phyloP scores from a whole-genome alignment of 2,329 filamentous ascomycete species.

The Sporothrix schenckii region DNA sequence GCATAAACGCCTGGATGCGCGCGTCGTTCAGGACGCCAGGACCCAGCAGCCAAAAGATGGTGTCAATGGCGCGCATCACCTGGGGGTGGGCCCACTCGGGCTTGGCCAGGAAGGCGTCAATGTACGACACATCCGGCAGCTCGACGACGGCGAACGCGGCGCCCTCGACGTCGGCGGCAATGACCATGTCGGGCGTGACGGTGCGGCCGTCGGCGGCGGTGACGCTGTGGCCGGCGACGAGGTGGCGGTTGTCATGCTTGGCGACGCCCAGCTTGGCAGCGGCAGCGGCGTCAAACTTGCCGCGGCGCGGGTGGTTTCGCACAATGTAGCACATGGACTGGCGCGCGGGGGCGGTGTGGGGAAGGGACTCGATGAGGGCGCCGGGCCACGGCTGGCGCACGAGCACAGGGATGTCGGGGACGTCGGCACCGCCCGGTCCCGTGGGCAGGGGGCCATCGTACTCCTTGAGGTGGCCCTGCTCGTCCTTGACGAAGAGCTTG shows the following conservation, averaged over 20 bases:
- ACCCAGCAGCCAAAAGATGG: slow-evolving; percentile 82
- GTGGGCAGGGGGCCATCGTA: slow-evolving; percentile 71
- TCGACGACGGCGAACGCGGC: slow-evolving; percentile 80
- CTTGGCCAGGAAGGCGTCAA: slow-evolving; percentile 69
- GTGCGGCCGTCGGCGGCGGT: slow-evolving; percentile 64
- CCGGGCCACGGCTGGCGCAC: slow-evolving; percentile 80
- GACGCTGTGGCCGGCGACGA: slow-evolving; percentile 68
- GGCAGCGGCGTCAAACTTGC: slow-evolving; percentile 72
- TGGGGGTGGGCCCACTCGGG: slow-evolving; percentile 69
- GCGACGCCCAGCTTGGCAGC: slow-evolving; percentile 68
- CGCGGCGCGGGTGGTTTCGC: slow-evolving; percentile 73
- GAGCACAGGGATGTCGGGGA: slow-evolving; percentile 70
- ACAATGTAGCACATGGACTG: slow-evolving; percentile 85
- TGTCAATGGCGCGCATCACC: slow-evolving; percentile 67
- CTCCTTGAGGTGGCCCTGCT: slow-evolving; percentile 64
- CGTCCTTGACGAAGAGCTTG: slow-evolving; percentile 68
- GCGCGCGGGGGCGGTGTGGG: slow-evolving; percentile 65
- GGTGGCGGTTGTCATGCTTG: slow-evolving; percentile 57
- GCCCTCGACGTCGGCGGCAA: slow-evolving; percentile 68
- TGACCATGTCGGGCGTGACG: slow-evolving; percentile 84
- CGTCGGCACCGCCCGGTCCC: slow-evolving; percentile 38
- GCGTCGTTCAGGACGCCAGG: slow-evolving; percentile 65
- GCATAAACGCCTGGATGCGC: slow-evolving; percentile 70
- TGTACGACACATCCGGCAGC: slow-evolving; percentile 69
- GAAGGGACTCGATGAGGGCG: slow-evolving; percentile 65